Conservation (phyloP, 805 yeast genomes). For the Kuraishia borneana region DNA sequence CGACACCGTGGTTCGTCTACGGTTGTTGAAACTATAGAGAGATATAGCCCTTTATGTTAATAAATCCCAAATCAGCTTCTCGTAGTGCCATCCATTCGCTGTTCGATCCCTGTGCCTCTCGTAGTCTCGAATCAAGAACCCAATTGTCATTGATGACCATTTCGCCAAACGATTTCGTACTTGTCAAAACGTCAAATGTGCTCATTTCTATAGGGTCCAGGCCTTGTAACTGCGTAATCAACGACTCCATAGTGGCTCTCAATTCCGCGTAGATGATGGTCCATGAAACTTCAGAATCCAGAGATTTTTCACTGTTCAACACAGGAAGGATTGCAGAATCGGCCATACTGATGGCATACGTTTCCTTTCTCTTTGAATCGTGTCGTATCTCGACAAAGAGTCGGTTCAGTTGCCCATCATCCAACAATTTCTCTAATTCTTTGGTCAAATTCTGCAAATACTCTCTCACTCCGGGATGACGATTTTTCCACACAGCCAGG, state of each 20-base stretch:
- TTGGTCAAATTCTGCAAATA: slow-evolving; percentile 23
- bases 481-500: slow-evolving; percentile 26
- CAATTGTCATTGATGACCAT: slow-evolving; percentile 11
- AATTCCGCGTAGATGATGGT: slow-evolving; percentile 12
- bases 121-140: slow-evolving; percentile 9
- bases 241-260: slow-evolving; percentile 13
- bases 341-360: slow-evolving; percentile 17
- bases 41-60: slow-evolving; percentile 1
- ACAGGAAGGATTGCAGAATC: slow-evolving; percentile 15
- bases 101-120: neutral
- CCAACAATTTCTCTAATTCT: slow-evolving; percentile 10
- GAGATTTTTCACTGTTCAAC: slow-evolving; percentile 4
- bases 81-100: slow-evolving; percentile 4
- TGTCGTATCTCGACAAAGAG: slow-evolving; percentile 11
- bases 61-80: slow-evolving; percentile 14
- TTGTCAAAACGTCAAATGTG: neutral
- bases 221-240: slow-evolving; percentile 8
- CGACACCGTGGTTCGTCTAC: slow-evolving; percentile 67
- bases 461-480: slow-evolving; percentile 33
- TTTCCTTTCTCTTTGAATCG: slow-evolving; percentile 5
- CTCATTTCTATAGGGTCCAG: neutral
- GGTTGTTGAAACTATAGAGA: slow-evolving; percentile 54
- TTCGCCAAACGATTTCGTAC: slow-evolving; percentile 4
- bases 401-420: slow-evolving; percentile 12
- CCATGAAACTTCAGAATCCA: slow-evolving; percentile 4